Percentiles rank a stretch among this genome's conserved stretches.
Conservation (phyloP, 2,329 filamentous ascomycete genomes). For the Paradendryphiella salina region DNA sequence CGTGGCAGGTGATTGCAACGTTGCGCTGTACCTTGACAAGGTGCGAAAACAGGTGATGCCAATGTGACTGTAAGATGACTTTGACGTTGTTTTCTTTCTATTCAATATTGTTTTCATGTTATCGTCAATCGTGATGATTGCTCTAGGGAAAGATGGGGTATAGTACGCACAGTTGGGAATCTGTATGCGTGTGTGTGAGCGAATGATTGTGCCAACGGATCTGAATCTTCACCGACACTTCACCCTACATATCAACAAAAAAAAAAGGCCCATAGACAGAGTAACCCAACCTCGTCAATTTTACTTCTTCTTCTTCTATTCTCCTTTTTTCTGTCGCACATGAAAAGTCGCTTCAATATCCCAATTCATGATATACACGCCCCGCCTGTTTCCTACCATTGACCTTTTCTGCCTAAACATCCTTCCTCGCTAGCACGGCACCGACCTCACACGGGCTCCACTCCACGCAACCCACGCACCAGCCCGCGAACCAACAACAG, state of each 20-base stretch:
- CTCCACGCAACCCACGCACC: neutral
- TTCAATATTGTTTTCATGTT: neutral
- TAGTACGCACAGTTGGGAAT: neutral
- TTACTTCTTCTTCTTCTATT: neutral
- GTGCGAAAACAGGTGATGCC: neutral
- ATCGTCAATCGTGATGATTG: neutral
- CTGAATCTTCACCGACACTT: slow-evolving; percentile 3
- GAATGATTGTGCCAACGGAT: slow-evolving; percentile 1
- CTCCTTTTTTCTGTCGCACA: neutral
- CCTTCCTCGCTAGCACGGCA: neutral
- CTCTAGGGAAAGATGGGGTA: neutral
- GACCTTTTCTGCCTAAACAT: neutral
- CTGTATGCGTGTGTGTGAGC: neutral
- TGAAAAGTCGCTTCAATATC: no score
- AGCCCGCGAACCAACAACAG: neutral
- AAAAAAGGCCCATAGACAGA: neutral
- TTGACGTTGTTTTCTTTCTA: neutral
- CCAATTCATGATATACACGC: no score
- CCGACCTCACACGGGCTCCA: neutral
- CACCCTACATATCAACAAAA: neutral
- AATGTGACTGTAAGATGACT: neutral
- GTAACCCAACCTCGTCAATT: neutral
- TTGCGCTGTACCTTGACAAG: neutral
- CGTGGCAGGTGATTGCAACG: neutral
- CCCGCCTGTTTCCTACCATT: neutral